Conservation (phyloP, 1,284 basidiomycete genomes). For the Pseudozyma thailandica region DNA sequence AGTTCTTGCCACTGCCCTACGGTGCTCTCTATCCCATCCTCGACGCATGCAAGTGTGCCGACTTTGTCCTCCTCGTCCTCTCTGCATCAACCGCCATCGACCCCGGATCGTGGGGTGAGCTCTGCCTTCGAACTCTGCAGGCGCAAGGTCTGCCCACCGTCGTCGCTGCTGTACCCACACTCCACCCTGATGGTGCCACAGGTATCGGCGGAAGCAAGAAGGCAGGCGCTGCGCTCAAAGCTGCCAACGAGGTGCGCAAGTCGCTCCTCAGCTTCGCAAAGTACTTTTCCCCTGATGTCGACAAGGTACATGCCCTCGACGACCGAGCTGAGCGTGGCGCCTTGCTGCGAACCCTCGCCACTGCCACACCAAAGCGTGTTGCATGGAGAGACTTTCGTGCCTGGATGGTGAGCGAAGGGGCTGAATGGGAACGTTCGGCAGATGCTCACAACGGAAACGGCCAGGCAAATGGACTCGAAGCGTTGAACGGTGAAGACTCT, state of each 20-base stretch:
- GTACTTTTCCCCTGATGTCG: conserved; percentile 91
- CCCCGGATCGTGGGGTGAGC: conserved; percentile 79
- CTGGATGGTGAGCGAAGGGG: conserved; percentile 80
- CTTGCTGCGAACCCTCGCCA: conserved; percentile 73
- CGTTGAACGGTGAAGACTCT: conserved; percentile 36
- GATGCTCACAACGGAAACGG: conserved; percentile 71
- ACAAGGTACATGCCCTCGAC: conserved; percentile 72
- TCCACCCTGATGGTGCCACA: conserved; percentile 44
- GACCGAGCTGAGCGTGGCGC: conserved; percentile 75
- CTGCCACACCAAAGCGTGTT: conserved; percentile 71
- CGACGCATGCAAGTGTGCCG: conserved; percentile 87
- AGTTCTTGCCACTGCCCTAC: conserved; percentile 76
- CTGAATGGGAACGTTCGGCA: conserved; percentile 57
- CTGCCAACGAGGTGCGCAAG: conserved; percentile 63
- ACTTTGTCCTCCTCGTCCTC: conserved; percentile 87
- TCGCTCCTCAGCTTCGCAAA: conserved; percentile 74
- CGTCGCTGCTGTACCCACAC: conserved; percentile 73
- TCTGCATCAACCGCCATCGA: conserved; percentile 85
- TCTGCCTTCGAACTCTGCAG: conserved; percentile 81
- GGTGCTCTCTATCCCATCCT: conserved; percentile 78
- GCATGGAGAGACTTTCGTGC: conserved; percentile 84
- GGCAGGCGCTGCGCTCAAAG: conserved; percentile 48
- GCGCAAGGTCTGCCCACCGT: conserved; percentile 77
- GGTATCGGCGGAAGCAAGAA: conserved; percentile 49
- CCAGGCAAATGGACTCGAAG: conserved; percentile 60